A percentile compares a stretch with the other conserved stretches of the same genome.
Conservation (phyloP, 2,329 filamentous ascomycete species). For the Zelopaecilomyces penicillatus region DNA sequence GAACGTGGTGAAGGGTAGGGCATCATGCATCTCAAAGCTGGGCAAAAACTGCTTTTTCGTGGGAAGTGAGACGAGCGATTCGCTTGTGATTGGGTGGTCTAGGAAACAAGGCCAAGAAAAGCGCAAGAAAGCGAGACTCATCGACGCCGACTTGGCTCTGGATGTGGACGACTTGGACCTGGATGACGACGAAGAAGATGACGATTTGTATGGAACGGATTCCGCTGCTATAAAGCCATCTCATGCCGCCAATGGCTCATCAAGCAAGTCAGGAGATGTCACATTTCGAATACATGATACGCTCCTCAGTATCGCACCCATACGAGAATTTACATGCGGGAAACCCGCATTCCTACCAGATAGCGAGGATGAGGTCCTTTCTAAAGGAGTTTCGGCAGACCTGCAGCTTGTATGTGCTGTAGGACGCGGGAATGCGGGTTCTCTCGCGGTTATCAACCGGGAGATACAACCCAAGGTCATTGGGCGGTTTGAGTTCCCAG, state of each 20-base stretch:
- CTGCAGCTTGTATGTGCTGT: conserved; percentile 52
- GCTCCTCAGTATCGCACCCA: conserved; percentile 69
- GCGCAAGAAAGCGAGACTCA: conserved; percentile 53
- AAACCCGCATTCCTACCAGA: conserved; percentile 37
- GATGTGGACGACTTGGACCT: conserved; percentile 44
- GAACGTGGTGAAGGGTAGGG: conserved; percentile 48
- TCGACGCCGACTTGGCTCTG: conserved; percentile 44
- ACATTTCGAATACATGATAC: conserved; percentile 69
- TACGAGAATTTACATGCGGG: conserved; percentile 66
- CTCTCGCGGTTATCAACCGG: conserved; percentile 68
- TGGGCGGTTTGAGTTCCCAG: conserved; percentile 62
- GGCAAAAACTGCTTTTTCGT: conserved; percentile 67
- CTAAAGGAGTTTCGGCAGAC: conserved; percentile 42
- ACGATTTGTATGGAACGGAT: conserved; percentile 52
- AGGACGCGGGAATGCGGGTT: conserved; percentile 57
- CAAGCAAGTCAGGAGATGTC: conserved; percentile 53
- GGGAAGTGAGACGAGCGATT: conserved; percentile 78
- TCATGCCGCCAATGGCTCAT: conserved; percentile 27
- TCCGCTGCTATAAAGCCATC: conserved; percentile 52
- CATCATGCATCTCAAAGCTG: conserved; percentile 63
- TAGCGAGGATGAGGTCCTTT: conserved; percentile 34
- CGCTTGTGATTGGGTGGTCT: conserved; percentile 72
- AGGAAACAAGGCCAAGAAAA: conserved; percentile 56
- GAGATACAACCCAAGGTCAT: conserved; percentile 67
- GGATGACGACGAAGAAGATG: conserved; percentile 56